Evolutionary conservation across 2,329 filamentous ascomycete species (phyloP).

Genomic region (Aureobasidium mangrovei): DNA sequence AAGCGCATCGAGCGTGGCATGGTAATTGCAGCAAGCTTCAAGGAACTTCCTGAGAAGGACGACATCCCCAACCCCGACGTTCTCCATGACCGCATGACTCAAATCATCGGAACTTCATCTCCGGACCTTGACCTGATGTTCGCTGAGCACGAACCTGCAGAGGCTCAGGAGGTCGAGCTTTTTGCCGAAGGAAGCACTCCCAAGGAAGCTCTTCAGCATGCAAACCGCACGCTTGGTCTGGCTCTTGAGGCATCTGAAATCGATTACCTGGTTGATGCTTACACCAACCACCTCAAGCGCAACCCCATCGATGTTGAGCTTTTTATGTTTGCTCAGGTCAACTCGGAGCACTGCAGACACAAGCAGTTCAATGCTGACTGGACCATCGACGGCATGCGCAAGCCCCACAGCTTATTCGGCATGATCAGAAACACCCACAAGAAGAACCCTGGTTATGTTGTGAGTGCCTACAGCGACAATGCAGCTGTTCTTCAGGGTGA

Average conservation of each 20-base stretch:
- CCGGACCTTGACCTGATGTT: conserved; percentile 74
- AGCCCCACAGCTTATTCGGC: conserved; percentile 73
- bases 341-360: conserved; percentile 83
- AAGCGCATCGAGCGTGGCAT: conserved; percentile 82
- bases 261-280: conserved; percentile 84
- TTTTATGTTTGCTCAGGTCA: conserved; percentile 99
- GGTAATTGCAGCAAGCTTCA: conserved; percentile 59
- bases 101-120: conserved; percentile 58
- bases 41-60: conserved; percentile 39
- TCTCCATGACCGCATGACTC: conserved; percentile 92
- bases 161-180: conserved; percentile 32
- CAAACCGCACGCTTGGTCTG: conserved; percentile 76
- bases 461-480: conserved; percentile 96
- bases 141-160: conserved; percentile 52
- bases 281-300: conserved; percentile 55
- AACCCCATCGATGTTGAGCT: conserved; percentile 83
- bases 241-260: conserved; percentile 84
- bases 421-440: conserved; percentile 97
- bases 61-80: conserved; percentile 56
- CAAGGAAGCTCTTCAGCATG: conserved; percentile 63
- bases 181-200: conserved; percentile 52
- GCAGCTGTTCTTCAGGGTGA: conserved; percentile 81
- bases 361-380: conserved; percentile 97
- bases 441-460: conserved; percentile 66
- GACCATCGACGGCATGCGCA: conserved; percentile 80